Base-by-base conservation (phyloP, 2,329 filamentous ascomycete genomes). In the Gnomoniopsis sp. region DNA sequence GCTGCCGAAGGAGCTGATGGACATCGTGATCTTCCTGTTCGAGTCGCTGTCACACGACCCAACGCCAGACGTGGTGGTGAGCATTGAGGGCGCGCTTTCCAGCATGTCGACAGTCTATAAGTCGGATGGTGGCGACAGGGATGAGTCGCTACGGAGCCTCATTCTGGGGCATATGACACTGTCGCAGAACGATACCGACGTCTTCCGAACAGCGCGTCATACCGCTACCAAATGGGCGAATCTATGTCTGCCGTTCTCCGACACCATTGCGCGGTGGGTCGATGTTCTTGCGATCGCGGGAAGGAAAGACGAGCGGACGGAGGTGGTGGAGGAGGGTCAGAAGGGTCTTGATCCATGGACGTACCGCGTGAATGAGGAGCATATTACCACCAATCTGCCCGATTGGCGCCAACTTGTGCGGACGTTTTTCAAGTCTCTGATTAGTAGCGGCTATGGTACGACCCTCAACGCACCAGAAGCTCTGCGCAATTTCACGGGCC, bases 221-320 rank as follows among this genome's bases (percentile, higher is more conserved):
- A 88, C 91, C 21, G 88, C 88, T 23, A 87, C 95, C 8, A 90
- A 95, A 59, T 97, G 93, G 79, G 91, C 91, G 12, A 98, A 98
- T 69, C 84, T 90, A 53, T 96, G 91, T 67, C 78, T 99, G 6
- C 84, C 88, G 1, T 97, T 91, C 66, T 81, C 81, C 21, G 91
- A 96, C 67, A 80, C 91, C 11, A 79, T 88, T 41, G 95, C 86
- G 26, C 85, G 95, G 51, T 97, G 91, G 90, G 89, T 97, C 49
- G 86, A 97, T 70, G 83, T 98, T 17, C 79, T 97, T 52, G 93
- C 93, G 8, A 77, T 95, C 10, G 86, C 84, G 17, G 87, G 87
- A 14, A 80, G 81, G 3, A 72, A 76, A 2, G 82, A 85, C 53
- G 89, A 93, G 69, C 84, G 89, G 49, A 88, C 87, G 61, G 93